Evolutionary conservation across 306 rosid genomes (phyloP).

Genomic region (Prunus dulcis): DNA sequence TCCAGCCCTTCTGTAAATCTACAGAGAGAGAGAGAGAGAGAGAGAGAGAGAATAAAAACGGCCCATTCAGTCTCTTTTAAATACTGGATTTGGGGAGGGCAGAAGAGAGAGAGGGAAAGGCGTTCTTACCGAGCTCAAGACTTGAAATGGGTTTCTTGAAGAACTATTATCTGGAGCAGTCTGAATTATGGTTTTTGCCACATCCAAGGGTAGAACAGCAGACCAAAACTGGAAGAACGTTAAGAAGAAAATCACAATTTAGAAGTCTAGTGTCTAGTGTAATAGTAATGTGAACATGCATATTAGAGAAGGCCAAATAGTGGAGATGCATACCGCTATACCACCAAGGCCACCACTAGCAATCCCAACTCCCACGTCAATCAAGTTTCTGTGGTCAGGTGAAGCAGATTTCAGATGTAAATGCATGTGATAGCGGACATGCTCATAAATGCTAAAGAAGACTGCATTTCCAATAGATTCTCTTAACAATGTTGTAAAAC

Average conservation of each 20-base stretch:
- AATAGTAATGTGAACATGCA: neutral
- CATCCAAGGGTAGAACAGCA: constrained; percentile 88
- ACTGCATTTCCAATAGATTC: constrained; percentile 69
- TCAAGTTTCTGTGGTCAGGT: constrained; percentile 45
- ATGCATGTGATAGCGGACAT: constrained; percentile 72
- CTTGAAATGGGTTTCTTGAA: constrained; percentile 64
- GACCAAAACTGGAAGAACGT: constrained; percentile 69
- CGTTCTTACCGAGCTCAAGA: constrained; percentile 60
- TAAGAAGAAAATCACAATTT: constrained; percentile 2
- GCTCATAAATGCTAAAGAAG: constrained; percentile 71
- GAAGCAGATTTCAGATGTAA: constrained; percentile 50
- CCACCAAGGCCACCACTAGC: constrained; percentile 83
- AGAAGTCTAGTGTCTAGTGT: constrained; percentile 6
- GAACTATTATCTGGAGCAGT: constrained; percentile 56
- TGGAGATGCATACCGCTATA: constrained; percentile 63
- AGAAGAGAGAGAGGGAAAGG: neutral
- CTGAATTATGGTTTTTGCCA: constrained; percentile 91
- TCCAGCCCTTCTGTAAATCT: constrained; percentile 71
- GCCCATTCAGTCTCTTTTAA: neutral
- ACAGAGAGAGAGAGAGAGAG: neutral
- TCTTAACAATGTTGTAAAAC: constrained; percentile 67
- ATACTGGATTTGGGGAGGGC: neutral
- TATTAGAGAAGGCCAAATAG: constrained; percentile 10
- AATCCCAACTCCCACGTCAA: constrained; percentile 82
- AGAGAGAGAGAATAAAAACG: neutral